Percentiles rank a stretch among this genome's conserved stretches.
Conservation (phyloP, 2,329 filamentous ascomycete species). For the Thermothelomyces thermophilus region DNA sequence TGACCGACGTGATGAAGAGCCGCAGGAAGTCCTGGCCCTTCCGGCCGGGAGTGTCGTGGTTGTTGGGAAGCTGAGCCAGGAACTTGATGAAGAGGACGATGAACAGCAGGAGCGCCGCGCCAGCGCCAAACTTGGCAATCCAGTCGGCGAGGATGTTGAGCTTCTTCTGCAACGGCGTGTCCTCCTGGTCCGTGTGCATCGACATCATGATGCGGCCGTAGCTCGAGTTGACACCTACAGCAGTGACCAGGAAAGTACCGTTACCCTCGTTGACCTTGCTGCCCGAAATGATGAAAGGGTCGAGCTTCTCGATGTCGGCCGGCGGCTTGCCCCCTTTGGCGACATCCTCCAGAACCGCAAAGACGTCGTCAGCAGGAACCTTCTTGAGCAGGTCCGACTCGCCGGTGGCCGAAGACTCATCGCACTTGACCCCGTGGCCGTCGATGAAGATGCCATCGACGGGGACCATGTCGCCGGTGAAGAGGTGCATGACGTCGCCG, state of each 20-base stretch:
- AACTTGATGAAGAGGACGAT: constrained; percentile 75
- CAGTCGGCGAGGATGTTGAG: neutral
- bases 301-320: constrained; percentile 39
- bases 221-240: constrained; percentile 48
- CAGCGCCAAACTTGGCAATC: constrained; percentile 50
- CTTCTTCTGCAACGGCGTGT: constrained; percentile 47
- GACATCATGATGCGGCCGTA: constrained; percentile 52
- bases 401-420: constrained; percentile 67
- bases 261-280: constrained; percentile 49
- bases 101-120: constrained; percentile 68
- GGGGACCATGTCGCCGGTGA: constrained; percentile 63
- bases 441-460: constrained; percentile 62
- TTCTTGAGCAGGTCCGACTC: constrained; percentile 69
- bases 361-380: constrained; percentile 52
- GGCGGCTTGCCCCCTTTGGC: constrained; percentile 36
- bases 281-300: constrained; percentile 59
- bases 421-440: constrained; percentile 50
- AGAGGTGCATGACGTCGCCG: constrained; percentile 62
- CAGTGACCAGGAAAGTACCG: constrained; percentile 48
- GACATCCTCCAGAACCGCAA: constrained; percentile 46
- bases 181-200: constrained; percentile 44
- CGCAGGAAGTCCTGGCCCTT: constrained; percentile 56
- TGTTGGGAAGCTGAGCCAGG: constrained; percentile 52
- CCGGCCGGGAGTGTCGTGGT: constrained; percentile 39
- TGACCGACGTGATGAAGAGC: constrained; percentile 60